Evolutionary conservation across 225 moss, liverwort and hornwort genomes (phyloP), one percentile per base, ranked within the genome.

Genomic region (Bryum argenteum): DNA sequence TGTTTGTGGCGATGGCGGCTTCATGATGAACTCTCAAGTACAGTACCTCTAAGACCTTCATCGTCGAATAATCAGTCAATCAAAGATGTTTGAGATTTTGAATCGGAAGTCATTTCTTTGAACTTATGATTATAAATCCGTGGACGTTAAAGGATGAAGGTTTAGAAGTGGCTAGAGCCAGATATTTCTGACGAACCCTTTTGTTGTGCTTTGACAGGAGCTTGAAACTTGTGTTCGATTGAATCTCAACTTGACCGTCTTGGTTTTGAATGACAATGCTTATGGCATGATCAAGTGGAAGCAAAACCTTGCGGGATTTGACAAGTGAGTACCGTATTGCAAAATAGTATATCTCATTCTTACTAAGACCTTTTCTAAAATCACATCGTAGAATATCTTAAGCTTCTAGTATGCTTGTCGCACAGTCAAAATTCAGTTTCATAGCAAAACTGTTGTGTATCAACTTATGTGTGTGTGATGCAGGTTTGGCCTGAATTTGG

Each of bases 271-370:
- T 58, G 96, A 97, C 71, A 93, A 92, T 72, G 96, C 75, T 10
- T 97, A 84, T 57, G 96, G 96, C 71, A 97, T 97, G 96, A 97
- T 97, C 17, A 94, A 90, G 77, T 97, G 96, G 96, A 97, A 97
- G 82, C 94, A 97, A 75, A 74, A 81, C 75, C 80, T 87, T 28
- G 79, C 74, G 16, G 79, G 90, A 65, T 89, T 94, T 64, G 70
- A 78, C 17, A 88, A 71, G 91, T 95, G 63, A 51, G 66, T 71
- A 17, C 33, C 48, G 6, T 48, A 16, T 48, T 48, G 33, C 33
- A 33, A 33, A 33, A 3, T 33, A 3, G 5, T 33, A 33, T 28
- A 28, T 28, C 5, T 28, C 28, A 28, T 2, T 28, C 28, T 28
- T 28, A 2, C 5, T 28, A 2, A 28, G 2, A 2, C 28, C 28